Evolutionary conservation across 257 asterid genomes (phyloP).

Genomic region (Jaltomata sinuosa): DNA sequence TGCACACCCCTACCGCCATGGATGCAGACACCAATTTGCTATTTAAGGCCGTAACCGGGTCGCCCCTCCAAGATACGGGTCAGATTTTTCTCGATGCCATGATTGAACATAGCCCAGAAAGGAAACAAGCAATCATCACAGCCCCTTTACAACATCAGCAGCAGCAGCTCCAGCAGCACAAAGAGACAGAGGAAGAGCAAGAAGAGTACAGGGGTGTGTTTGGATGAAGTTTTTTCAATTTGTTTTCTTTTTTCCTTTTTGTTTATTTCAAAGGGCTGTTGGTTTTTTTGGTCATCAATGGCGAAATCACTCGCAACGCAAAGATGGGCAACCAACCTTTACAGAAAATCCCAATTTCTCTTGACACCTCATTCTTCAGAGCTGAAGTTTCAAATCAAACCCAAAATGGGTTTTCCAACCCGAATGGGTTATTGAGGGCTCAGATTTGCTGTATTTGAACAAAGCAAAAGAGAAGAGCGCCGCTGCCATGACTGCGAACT

Average conservation of each 20-base stretch:
- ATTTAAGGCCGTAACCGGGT: neutral
- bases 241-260: neutral
- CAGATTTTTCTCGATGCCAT: neutral
- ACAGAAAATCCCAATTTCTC: neutral
- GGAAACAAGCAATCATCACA: neutral
- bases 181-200: neutral
- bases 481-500: neutral
- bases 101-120: neutral
- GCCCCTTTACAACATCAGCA: neutral
- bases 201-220: neutral
- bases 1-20: no score
- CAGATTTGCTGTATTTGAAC: neutral
- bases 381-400: neutral
- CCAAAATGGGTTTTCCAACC: neutral
- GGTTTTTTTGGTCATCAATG: neutral
- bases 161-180: neutral
- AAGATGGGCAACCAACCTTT: neutral
- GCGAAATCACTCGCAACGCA: neutral
- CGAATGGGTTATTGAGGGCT: neutral
- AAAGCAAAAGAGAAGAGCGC: neutral
- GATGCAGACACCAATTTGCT: neutral
- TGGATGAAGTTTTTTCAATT: neutral
- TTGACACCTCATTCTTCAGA: neutral
- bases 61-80: neutral
- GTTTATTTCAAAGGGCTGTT: neutral